Evolutionary conservation across 2,329 filamentous ascomycete species (phyloP).

Genomic region (Xylariaceae sp.): DNA sequence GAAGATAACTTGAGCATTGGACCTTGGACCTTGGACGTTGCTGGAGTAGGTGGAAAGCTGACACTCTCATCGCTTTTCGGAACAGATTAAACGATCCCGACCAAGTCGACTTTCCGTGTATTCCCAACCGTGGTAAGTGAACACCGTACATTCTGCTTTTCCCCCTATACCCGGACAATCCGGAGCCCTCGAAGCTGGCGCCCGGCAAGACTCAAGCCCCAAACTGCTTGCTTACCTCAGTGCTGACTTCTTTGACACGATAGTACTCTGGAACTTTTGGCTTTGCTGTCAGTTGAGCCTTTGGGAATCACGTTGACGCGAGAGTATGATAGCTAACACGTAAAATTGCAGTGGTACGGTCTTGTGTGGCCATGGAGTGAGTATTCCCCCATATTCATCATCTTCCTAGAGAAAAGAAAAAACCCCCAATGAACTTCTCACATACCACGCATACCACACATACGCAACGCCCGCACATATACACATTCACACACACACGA

Average conservation of each 20-base stretch:
- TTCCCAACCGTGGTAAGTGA: slow-evolving; percentile 13
- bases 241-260: neutral
- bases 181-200: no score
- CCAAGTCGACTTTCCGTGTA: no score
- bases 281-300: slow-evolving; percentile 21
- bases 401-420: no score
- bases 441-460: no score
- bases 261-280: slow-evolving; percentile 25
- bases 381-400: neutral
- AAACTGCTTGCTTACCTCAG: neutral
- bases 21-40: neutral
- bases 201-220: no score
- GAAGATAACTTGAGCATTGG: neutral
- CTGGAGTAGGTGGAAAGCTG: neutral
- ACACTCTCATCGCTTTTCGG: neutral
- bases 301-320: neutral
- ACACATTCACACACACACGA: no score
- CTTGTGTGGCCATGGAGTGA: slow-evolving; percentile 24
- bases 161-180: neutral
- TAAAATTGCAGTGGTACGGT: slow-evolving; percentile 17
- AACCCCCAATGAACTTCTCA: no score
- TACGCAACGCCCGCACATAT: no score
- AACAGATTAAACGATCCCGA: neutral
- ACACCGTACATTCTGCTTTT: neutral
- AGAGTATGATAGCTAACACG: neutral